phyloP scores from a whole-genome alignment of 345 rosid species.

The Syzygium jambos region DNA sequence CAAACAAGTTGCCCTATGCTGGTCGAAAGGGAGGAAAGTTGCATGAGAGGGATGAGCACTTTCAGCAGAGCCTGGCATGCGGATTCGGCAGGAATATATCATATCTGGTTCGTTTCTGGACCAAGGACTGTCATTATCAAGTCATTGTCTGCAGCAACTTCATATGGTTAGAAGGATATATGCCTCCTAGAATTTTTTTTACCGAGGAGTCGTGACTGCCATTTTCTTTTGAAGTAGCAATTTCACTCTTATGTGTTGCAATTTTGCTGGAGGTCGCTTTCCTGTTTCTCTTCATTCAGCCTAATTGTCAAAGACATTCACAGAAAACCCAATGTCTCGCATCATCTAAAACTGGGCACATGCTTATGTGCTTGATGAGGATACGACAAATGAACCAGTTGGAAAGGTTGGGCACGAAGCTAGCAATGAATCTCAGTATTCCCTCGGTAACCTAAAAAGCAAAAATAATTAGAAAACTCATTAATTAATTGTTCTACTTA shows the following conservation, averaged over 20 bases:
- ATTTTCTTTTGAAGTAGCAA: not conserved
- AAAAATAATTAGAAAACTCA: too few relatives aligned
- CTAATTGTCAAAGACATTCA: too few relatives aligned
- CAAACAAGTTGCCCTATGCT: not conserved
- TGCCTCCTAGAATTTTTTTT: not conserved
- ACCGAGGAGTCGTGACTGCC: not conserved
- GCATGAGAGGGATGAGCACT: not conserved
- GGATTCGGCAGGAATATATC: not conserved
- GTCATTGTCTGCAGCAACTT: not conserved
- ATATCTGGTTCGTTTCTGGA: not conserved
- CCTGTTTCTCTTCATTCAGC: not conserved
- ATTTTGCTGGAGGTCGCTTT: not conserved
- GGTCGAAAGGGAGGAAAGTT: not conserved
- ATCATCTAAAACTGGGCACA: too few relatives aligned
- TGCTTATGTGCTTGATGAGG: too few relatives aligned
- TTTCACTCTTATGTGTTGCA: not conserved
- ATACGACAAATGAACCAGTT: too few relatives aligned
- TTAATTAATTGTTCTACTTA: too few relatives aligned
- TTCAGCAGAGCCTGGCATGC: not conserved
- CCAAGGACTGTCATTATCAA: not conserved
- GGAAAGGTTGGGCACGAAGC: too few relatives aligned
- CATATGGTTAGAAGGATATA: not conserved
- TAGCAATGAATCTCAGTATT: too few relatives aligned
- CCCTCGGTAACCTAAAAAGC: too few relatives aligned
- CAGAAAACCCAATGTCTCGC: not conserved